Base-by-base conservation (phyloP, 345 rosid genomes). In the Salix purpurea region DNA sequence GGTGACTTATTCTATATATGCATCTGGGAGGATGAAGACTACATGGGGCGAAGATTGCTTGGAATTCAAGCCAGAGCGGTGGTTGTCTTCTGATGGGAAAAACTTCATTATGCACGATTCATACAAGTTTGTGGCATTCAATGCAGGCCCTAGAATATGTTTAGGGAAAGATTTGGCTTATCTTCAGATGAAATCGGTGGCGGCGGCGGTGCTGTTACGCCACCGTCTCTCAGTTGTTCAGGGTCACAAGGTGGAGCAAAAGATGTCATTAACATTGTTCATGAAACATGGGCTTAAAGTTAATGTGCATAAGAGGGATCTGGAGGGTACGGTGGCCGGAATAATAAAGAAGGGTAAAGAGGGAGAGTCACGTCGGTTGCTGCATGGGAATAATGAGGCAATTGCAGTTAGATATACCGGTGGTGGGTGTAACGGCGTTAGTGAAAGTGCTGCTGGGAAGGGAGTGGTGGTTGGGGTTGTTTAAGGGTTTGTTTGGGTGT, bases 201-300 rank as follows among this genome's bases (percentile, higher is more conserved):
- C 92, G 15, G 89, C 97, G 70, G 94, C 97, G 52, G 88, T 87
- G 66, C 69, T 96, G 79, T 80, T 92, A 75, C 83, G 95, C 79
- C 96, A 93, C 77, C 81, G 89, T 62, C 69, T 96, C 80, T 81
- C 88, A 84, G 80, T 92, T 72, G 92, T 82, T 32, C 44, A 86
- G 5, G 98, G 98, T 26, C 97, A 92, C 72, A 88, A 84, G 77
- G 95, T 96, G 72, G 97, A 92, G 90, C 99, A 95, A 89, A 95
- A 95, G 85, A 95, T 95, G 98, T 95, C 99, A 52, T 72, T 95
- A 70, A 95, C 98, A 11, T 71, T 96, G 75, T 94, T 93, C 83
- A 96, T 96, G 99, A 90, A 91, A 77, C 78, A 91, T 44, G 98
- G 99, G 73, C 90, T 96, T 7, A 78, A 80, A 69, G 97, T 96